Evolutionary conservation across 805 yeast genomes (phyloP), one percentile per base, ranked within the genome.

Genomic region (Ogataea paradorogensis): DNA sequence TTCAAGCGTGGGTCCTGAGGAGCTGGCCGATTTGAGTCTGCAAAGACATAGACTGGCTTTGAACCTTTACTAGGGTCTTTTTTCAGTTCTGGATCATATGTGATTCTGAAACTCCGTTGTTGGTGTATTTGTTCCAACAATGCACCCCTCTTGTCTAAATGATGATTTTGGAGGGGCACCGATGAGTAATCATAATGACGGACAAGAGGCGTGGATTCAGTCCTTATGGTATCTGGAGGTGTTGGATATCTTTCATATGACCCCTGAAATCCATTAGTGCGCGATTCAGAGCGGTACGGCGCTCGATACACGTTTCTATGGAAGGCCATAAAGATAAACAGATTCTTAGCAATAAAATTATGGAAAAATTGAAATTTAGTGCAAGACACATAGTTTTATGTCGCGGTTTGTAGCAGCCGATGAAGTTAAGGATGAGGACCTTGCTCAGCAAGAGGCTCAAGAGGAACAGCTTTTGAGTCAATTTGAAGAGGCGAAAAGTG

Each of bases 51-150:
- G 29, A 63, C 59, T 3, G 65, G 51, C 29, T 63, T 62, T 24
- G 71, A 38, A 3, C 55, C 56, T 34, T 49, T 50, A 4, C 43
- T 4, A 9, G 51, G 34, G 16, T 51, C 67, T 47, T 73, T 76
- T 40, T 67, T 66, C 5, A 70, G 43, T 16, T 70, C 75, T 2
- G 78, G 77, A 50, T 80, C 86, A 50, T 75, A 77, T 2, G 65
- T 46, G 0, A 78, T 74, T 44, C 62, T 69, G 51, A 35, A 46
- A 23, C 44, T 42, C 29, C 46, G 41, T 20, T 46, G 27, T 15
- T 21, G 27, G 14, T 38, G 25, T 30, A 5, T 8, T 27, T 23
- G 26, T 15, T 20, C 13, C 7, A 9, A 6, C 8, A 22, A 16
- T 15, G 30, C 20, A 24, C 15, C 22, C 23, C 42, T 27, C 18